Evolutionary conservation across 495 filamentous ascomycete species (phyloP).

Genomic region (Talaromyces liani): DNA sequence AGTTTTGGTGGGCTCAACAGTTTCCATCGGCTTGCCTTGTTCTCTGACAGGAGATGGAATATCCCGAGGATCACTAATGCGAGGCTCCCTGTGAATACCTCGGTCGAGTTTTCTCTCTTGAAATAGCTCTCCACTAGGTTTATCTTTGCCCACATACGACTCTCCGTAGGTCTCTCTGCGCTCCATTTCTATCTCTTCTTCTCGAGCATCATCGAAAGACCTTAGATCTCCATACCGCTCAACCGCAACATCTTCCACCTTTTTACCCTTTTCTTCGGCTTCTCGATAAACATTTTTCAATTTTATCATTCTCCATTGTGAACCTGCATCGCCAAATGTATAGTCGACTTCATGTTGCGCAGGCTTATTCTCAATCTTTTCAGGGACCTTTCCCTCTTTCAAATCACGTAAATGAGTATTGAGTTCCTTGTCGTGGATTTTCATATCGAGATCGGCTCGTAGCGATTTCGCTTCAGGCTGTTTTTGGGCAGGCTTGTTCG

Average conservation of each 20-base stretch:
- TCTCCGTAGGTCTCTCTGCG: conserved; percentile 76
- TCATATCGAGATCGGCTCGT: conserved; percentile 62
- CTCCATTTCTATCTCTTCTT: conserved; percentile 91
- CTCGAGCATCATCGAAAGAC: conserved; percentile 86
- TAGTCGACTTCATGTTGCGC: conserved; percentile 65
- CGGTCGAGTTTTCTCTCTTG: conserved; percentile 59
- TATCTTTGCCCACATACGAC: conserved; percentile 80
- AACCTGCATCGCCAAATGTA: conserved; percentile 82
- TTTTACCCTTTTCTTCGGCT: conserved; percentile 61
- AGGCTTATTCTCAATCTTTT: conserved; percentile 43
- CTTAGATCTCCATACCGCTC: conserved; percentile 76
- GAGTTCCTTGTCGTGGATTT: conserved; percentile 74
- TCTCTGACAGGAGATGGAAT: conserved; percentile 31
- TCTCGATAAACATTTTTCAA: conserved; percentile 78
- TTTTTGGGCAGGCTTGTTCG: conserved; percentile 34
- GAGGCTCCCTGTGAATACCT: conserved; percentile 29
- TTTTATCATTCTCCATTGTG: conserved; percentile 93
- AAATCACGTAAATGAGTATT: conserved; percentile 66
- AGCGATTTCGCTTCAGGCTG: conserved; percentile 40
- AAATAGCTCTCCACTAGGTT: conserved; percentile 82
- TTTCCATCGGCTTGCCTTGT: conserved; percentile 38
- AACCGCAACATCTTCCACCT: conserved; percentile 72
- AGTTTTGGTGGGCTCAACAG: conserved; percentile 26
- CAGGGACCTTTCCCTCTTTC: conserved; percentile 44
- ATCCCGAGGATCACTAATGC: background rate